phyloP scores from a whole-genome alignment of 495 filamentous ascomycete species.

The Penicillium paxilli region DNA sequence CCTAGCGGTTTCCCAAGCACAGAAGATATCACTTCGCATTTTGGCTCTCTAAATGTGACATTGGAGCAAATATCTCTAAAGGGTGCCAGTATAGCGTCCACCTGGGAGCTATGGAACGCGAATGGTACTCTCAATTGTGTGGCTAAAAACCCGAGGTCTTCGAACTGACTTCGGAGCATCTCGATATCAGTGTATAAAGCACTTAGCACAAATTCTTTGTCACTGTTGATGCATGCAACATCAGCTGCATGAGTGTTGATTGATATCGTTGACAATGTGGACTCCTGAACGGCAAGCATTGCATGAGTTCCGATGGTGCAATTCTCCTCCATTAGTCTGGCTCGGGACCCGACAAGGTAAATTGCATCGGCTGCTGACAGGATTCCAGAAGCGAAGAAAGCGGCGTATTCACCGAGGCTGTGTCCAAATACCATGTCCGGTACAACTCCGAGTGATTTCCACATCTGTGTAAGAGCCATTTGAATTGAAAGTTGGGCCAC shows the following conservation, averaged over 20 bases:
- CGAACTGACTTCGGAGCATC: slow-evolving; percentile 50
- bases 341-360: slow-evolving; percentile 70
- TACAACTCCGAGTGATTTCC: slow-evolving; percentile 11
- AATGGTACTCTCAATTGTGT: slow-evolving; percentile 68
- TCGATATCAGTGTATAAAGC: slow-evolving; percentile 27
- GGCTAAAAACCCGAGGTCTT: slow-evolving; percentile 56
- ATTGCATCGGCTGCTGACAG: slow-evolving; percentile 72
- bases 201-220: neutral
- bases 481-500: slow-evolving; percentile 7
- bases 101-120: slow-evolving; percentile 77
- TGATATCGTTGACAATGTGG: slow-evolving; percentile 11
- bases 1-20: neutral
- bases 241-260: slow-evolving; percentile 18
- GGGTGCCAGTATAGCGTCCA: slow-evolving; percentile 62
- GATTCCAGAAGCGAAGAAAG: slow-evolving; percentile 74
- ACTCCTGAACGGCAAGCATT: slow-evolving; percentile 48
- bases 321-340: slow-evolving; percentile 67
- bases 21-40: neutral
- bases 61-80: neutral
- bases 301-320: slow-evolving; percentile 69
- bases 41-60: neutral
- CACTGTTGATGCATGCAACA: slow-evolving; percentile 46
- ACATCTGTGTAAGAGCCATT: slow-evolving; percentile 26
- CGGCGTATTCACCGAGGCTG: slow-evolving; percentile 75
- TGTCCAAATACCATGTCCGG: slow-evolving; percentile 32